phyloP scores from a whole-genome alignment of 495 filamentous ascomycete genomes.

The Penicillium alfredii region DNA sequence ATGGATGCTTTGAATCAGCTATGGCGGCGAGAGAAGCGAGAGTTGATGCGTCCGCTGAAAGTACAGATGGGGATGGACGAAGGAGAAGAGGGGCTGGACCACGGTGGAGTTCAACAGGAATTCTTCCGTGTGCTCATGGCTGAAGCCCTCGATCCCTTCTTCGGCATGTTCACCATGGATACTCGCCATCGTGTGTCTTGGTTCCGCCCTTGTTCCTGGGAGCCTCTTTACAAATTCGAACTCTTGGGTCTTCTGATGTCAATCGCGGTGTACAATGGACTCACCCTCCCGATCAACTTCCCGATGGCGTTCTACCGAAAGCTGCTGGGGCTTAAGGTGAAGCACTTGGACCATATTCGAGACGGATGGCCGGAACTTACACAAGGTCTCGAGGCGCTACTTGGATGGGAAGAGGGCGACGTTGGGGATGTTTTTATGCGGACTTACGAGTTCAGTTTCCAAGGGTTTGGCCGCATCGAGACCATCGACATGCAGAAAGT shows the following conservation, averaged over 20 bases:
- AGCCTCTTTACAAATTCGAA: constrained; percentile 85
- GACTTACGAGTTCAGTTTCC: constrained; percentile 79
- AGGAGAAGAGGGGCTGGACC: constrained; percentile 87
- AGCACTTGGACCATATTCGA: constrained; percentile 63
- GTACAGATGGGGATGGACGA: constrained; percentile 73
- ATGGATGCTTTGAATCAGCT: constrained; percentile 79
- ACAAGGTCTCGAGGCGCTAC: constrained; percentile 61
- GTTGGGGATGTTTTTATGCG: constrained; percentile 75
- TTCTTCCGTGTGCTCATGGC: constrained; percentile 81
- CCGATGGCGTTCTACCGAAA: constrained; percentile 79
- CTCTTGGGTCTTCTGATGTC: constrained; percentile 81
- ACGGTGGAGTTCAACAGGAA: constrained; percentile 91
- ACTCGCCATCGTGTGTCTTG: constrained; percentile 68
- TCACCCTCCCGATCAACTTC: constrained; percentile 84
- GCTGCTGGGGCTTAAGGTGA: constrained; percentile 59
- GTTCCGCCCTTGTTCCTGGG: constrained; percentile 76
- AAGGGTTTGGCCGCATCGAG: constrained; percentile 54
- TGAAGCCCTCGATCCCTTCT: constrained; percentile 69
- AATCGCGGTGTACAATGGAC: constrained; percentile 88
- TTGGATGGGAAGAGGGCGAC: constrained; percentile 71
- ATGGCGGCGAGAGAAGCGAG: constrained; percentile 75
- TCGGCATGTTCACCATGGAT: constrained; percentile 74
- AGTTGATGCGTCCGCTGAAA: constrained; percentile 79
- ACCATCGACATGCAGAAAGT: constrained; percentile 51
- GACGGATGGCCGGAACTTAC: constrained; percentile 85